Conservation (phyloP, 441 rosid genomes). For the Dalechampia spathulata region DNA sequence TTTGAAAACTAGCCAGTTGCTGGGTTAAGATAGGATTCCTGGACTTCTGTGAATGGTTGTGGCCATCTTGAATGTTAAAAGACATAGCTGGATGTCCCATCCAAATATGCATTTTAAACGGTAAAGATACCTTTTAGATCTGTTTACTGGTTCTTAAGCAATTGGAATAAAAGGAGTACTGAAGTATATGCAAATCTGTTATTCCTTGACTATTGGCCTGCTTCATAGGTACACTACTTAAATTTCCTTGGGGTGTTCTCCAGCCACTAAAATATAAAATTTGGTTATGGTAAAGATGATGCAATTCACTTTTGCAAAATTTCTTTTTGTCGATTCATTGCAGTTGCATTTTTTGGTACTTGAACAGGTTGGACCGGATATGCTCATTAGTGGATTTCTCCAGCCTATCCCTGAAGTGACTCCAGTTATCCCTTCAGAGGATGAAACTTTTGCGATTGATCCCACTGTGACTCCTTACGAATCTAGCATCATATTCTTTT, state of each 20-base stretch:
- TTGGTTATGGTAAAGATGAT: neutral
- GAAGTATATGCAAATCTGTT: neutral
- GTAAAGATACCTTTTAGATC: neutral
- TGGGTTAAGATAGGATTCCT: neutral
- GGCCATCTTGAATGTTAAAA: neutral
- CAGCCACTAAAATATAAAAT: neutral
- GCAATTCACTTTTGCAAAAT: neutral
- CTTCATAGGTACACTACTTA: neutral
- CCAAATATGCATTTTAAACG: neutral
- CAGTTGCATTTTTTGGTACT: constrained; percentile 10
- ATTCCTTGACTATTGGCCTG: neutral
- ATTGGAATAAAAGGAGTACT: neutral
- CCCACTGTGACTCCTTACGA: constrained; percentile 70
- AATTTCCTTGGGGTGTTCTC: neutral
- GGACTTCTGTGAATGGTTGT: neutral
- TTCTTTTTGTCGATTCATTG: constrained; percentile 9
- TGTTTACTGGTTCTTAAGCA: neutral
- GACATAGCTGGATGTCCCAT: neutral
- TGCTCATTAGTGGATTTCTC: constrained; percentile 89
- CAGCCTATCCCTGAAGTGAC: constrained; percentile 79
- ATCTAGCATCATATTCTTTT: constrained; percentile 68
- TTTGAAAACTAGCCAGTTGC: neutral
- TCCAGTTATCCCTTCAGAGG: constrained; percentile 74
- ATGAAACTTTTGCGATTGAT: constrained; percentile 77
- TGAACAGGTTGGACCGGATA: constrained; percentile 83